Evolutionary conservation across 768 basidiomycete species (phyloP).

Genomic region (Scleroderma citrinum): DNA sequence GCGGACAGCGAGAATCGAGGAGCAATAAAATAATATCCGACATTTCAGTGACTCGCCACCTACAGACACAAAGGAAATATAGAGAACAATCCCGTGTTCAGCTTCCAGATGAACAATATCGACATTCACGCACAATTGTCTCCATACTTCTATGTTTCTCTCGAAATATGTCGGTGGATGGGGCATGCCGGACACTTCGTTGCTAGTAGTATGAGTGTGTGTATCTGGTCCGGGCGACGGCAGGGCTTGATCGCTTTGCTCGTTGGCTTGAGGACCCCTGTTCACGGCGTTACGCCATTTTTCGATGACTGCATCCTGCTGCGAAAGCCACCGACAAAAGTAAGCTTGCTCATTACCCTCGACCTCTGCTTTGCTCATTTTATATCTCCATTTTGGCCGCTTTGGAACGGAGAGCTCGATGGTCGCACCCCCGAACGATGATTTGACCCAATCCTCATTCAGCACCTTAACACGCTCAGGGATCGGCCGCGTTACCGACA

Average conservation of each 20-base stretch:
- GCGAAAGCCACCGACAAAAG: slow-evolving; percentile 72
- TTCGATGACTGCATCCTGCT: slow-evolving; percentile 53
- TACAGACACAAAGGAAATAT: slow-evolving; percentile 22
- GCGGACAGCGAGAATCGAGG: slow-evolving; percentile 85
- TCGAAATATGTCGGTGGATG: slow-evolving; percentile 78
- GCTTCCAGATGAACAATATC: neutral
- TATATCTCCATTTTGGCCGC: slow-evolving; percentile 82
- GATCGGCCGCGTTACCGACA: slow-evolving; percentile 55
- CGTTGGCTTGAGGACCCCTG: neutral
- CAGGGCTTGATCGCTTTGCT: neutral
- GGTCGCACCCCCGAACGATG: slow-evolving; percentile 26
- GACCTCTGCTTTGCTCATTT: slow-evolving; percentile 83
- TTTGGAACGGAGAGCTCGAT: slow-evolving; percentile 36
- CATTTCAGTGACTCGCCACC: slow-evolving; percentile 92
- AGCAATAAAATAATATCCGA: slow-evolving; percentile 85
- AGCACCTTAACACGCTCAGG: slow-evolving; percentile 34
- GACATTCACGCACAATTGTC: slow-evolving; percentile 65
- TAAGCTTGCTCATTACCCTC: slow-evolving; percentile 85
- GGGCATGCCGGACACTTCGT: slow-evolving; percentile 36
- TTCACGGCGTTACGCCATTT: slow-evolving; percentile 39
- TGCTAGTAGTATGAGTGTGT: slow-evolving; percentile 3
- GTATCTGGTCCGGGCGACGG: slow-evolving; percentile 3
- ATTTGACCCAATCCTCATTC: slow-evolving; percentile 8
- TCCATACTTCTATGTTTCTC: slow-evolving; percentile 90
- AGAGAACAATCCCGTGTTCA: slow-evolving; percentile 1